Base-by-base conservation (phyloP, 2,329 filamentous ascomycete species). In the Cadophora malorum region DNA sequence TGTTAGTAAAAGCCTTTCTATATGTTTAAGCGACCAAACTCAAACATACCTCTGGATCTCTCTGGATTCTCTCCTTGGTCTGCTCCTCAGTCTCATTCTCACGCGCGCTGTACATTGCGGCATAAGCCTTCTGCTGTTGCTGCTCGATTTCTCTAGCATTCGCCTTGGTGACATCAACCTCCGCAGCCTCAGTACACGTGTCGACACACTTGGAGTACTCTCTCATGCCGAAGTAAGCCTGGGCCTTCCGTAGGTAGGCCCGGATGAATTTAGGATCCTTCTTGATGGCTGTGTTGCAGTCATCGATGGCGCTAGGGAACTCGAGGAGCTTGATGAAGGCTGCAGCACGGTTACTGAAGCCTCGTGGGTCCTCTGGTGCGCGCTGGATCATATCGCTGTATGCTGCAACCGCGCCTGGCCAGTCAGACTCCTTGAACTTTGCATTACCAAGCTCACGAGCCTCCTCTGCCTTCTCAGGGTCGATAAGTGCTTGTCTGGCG, bases 341-440 rank as follows among this genome's bases (percentile, higher is more conserved):
- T 4, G 96, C 96, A 7, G 96, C 96, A 74, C 96, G 94, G 86
- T 99, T 99, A 79, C 92, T 96, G 86, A 96, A 99, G 53, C 96
- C 95, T 74, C 96, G 90, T 50, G 96, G 91, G 78, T 99, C 96
- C 0, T 96, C 87, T 6, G 96, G 96, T 0, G 93, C 91, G 67
- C 96, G 94, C 87, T 97, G 97, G 81, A 91, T 91, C 94, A 98
- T 97, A 83, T 99, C 96, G 0, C 85, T 88, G 84, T 99, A 99
- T 0, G 95, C 93, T 55, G 93, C 94, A 33, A 99, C 94, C 10
- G 96, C 96, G 64, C 88, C 96, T 12, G 96, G 95, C 92, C 94
- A 98, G 81, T 99, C 94, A 38, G 88, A 90, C 76, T 94, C 93
- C 85, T 98, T 98, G 87, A 99, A 99, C 82, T 96, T 97, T 80